Conservation (phyloP, 441 rosid species). For the Adansonia gregorii region DNA sequence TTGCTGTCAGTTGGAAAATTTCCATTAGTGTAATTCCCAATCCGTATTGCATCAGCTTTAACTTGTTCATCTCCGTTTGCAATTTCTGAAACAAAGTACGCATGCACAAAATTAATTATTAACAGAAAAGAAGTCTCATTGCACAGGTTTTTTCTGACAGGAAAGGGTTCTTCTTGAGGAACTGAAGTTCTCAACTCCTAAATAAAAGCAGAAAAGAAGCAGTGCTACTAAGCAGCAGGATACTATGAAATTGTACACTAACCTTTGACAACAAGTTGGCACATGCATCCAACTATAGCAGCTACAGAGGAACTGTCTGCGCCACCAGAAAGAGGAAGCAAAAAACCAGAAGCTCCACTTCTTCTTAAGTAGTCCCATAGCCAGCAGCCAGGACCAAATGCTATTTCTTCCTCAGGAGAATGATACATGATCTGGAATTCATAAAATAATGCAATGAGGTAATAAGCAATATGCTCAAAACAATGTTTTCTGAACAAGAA, state of each 20-base stretch:
- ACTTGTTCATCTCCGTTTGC: constrained; percentile 90
- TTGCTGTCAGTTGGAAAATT: constrained; percentile 85
- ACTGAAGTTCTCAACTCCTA: neutral
- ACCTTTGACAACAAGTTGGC: constrained; percentile 97
- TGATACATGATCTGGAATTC: constrained; percentile 74
- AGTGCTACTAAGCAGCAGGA: neutral
- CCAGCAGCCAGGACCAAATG: constrained; percentile 98
- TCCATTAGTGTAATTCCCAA: constrained; percentile 74
- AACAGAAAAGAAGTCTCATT: constrained; percentile 5
- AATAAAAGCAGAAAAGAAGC: constrained; percentile 1
- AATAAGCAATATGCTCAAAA: constrained; percentile 10
- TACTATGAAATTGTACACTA: constrained; percentile 15
- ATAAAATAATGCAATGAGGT: neutral
- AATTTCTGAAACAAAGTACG: constrained; percentile 52
- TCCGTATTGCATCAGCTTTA: constrained; percentile 86
- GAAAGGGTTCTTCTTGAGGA: constrained; percentile 11
- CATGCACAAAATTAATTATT: constrained; percentile 5
- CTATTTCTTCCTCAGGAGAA: constrained; percentile 95
- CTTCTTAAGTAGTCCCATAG: constrained; percentile 96
- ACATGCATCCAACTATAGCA: constrained; percentile 99
- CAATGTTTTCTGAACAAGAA: constrained; percentile 22
- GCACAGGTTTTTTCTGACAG: neutral
- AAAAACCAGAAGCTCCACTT: constrained; percentile 96
- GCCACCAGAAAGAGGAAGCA: constrained; percentile 99
- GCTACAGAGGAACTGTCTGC: constrained; percentile 99